A percentile compares a stretch with the other conserved stretches of the same genome.
These are phyloP conservation scores for Globisporangium acanthophoron DNA, from an alignment of 352 stramenopile genomes.

Conservation along the genomic window DNA sequence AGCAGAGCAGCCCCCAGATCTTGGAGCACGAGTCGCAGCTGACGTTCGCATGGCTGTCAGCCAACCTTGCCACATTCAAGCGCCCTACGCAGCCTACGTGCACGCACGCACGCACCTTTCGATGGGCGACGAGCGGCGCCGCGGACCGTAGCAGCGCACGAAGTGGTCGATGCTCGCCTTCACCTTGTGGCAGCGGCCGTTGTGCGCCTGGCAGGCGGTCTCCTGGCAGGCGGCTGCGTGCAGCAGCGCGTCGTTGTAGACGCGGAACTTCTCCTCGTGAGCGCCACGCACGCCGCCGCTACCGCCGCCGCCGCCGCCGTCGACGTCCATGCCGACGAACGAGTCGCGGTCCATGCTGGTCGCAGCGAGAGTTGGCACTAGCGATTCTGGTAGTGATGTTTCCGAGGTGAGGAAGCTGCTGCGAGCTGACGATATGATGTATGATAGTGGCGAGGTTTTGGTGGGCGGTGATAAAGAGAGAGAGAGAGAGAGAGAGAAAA, in stretches of 20 bases:
- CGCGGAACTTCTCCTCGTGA: constrained; percentile 80
- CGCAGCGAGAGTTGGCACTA: not conserved
- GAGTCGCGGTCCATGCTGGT: constrained; percentile 16
- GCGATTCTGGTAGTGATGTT: not conserved
- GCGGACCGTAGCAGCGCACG: constrained; percentile 75
- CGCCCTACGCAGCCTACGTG: not conserved
- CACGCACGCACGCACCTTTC: constrained; percentile 44
- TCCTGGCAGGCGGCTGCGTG: constrained; percentile 61
- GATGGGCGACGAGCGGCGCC: constrained; percentile 61
- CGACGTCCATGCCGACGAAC: constrained; percentile 29
- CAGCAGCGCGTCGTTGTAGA: constrained; percentile 80
- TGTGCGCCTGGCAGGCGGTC: constrained; percentile 49
- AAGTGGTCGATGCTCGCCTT: constrained; percentile 88
- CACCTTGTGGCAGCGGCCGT: constrained; percentile 81
- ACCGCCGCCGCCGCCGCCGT: constrained; percentile 14
- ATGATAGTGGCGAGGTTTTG: not conserved
- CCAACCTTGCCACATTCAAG: not conserved
- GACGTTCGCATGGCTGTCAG: not conserved
- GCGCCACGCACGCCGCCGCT: constrained; percentile 17
- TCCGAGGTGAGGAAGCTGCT: not conserved
- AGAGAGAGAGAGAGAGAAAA: no score
- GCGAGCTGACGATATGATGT: not conserved
- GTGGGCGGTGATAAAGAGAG: no score
- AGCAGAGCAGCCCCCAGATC: constrained; percentile 85
- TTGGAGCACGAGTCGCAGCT: constrained; percentile 80